Conservation (phyloP, 2,329 filamentous ascomycete genomes). For the Fusarium sp. region DNA sequence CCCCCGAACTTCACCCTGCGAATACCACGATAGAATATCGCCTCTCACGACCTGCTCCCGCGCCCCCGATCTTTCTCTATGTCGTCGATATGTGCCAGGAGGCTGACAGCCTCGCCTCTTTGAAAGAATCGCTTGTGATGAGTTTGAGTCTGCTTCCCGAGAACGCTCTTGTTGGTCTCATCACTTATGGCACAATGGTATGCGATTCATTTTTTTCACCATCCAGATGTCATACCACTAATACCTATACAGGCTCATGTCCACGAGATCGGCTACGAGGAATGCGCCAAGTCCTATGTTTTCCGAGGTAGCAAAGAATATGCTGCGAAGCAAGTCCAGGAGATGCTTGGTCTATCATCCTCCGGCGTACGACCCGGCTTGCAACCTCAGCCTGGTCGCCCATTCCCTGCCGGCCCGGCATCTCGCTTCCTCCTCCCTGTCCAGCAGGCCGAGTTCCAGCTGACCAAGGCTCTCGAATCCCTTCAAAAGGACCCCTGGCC, state of each 20-base stretch:
- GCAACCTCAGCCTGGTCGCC: constrained; percentile 78
- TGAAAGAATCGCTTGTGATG: constrained; percentile 89
- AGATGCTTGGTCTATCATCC: constrained; percentile 90
- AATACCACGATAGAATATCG: constrained; percentile 94
- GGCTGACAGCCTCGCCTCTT: constrained; percentile 82
- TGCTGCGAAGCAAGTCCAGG: constrained; percentile 97
- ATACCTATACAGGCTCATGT: constrained; percentile 77
- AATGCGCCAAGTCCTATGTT: constrained; percentile 98
- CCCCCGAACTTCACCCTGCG: constrained; percentile 81
- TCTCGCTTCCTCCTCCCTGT: constrained; percentile 93
- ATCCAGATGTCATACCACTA: constrained; percentile 9
- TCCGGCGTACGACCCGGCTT: constrained; percentile 79
- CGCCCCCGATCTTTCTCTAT: constrained; percentile 86
- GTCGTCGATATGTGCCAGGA: constrained; percentile 91
- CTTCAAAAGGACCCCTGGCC: constrained; percentile 98
- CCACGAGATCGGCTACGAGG: constrained; percentile 96
- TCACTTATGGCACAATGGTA: constrained; percentile 95
- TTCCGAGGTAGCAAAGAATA: constrained; percentile 99
- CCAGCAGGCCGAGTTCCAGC: constrained; percentile 94
- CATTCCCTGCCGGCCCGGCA: constrained; percentile 81
- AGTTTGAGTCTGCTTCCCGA: constrained; percentile 84
- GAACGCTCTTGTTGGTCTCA: constrained; percentile 82
- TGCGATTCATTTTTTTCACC: constrained; percentile 27
- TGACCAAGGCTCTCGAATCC: constrained; percentile 94
- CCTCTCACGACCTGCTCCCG: constrained; percentile 83